phyloP scores from a whole-genome alignment of 1,139 yeast genomes.

The Suhomyces bolitotheri region DNA sequence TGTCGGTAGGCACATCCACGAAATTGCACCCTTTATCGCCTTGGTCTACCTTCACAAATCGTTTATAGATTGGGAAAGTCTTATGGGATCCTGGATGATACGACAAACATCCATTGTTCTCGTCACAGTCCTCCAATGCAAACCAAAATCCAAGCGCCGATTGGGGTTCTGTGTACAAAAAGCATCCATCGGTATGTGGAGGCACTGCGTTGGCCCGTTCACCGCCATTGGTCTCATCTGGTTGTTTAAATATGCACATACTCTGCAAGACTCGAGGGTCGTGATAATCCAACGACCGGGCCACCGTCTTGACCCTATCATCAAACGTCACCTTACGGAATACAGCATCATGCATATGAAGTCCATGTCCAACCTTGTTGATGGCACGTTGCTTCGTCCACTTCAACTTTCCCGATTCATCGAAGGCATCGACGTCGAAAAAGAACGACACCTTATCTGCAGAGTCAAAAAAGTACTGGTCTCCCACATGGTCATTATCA shows the following conservation, averaged over 20 bases:
- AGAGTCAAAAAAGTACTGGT: slow-evolving; percentile 67
- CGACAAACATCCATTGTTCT: slow-evolving; percentile 67
- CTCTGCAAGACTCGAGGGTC: slow-evolving; percentile 78
- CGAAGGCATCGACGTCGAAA: slow-evolving; percentile 72
- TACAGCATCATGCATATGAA: slow-evolving; percentile 55
- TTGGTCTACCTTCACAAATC: slow-evolving; percentile 59
- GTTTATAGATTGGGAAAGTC: slow-evolving; percentile 54
- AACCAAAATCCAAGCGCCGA: slow-evolving; percentile 81
- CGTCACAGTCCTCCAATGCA: slow-evolving; percentile 74
- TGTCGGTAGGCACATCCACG: slow-evolving; percentile 29
- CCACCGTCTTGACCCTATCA: slow-evolving; percentile 51
- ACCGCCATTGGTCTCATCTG: slow-evolving; percentile 38
- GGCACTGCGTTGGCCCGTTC: slow-evolving; percentile 72
- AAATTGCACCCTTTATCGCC: slow-evolving; percentile 56
- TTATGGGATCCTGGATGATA: slow-evolving; percentile 77
- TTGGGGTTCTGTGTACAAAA: slow-evolving; percentile 70
- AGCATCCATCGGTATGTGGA: slow-evolving; percentile 75
- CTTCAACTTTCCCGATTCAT: slow-evolving; percentile 47
- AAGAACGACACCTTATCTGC: slow-evolving; percentile 70
- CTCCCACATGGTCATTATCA: slow-evolving; percentile 68
- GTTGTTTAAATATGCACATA: slow-evolving; percentile 81
- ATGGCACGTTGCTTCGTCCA: slow-evolving; percentile 59
- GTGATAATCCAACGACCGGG: slow-evolving; percentile 49
- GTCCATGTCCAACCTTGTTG: slow-evolving; percentile 79
- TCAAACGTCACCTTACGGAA: slow-evolving; percentile 56